Conservation (phyloP, 2,329 filamentous ascomycete species). For the Colletotrichum liaoningense region DNA sequence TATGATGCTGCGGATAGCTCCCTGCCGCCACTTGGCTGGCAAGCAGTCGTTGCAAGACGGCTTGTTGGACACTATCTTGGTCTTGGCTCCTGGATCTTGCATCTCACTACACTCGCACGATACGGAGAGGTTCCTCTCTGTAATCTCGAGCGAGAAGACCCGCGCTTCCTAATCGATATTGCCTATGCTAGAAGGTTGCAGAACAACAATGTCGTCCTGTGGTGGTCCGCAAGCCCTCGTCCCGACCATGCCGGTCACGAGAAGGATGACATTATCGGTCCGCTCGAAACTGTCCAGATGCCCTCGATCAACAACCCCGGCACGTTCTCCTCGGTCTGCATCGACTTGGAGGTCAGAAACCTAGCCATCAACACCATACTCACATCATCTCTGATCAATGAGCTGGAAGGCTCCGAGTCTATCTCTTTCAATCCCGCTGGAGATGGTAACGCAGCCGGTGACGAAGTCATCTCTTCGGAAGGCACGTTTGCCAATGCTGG, state of each 20-base stretch:
- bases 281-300: slow-evolving; percentile 90
- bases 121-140: slow-evolving; percentile 96
- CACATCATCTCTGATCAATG: slow-evolving; percentile 95
- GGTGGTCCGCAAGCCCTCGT: slow-evolving; percentile 90
- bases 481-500: slow-evolving; percentile 90
- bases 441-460: slow-evolving; percentile 71
- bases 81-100: slow-evolving; percentile 90
- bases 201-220: slow-evolving; percentile 91
- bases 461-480: slow-evolving; percentile 61
- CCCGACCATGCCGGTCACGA: slow-evolving; percentile 98
- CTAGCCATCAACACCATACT: slow-evolving; percentile 98
- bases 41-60: slow-evolving; percentile 86
- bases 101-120: slow-evolving; percentile 86
- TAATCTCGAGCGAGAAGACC: slow-evolving; percentile 94
- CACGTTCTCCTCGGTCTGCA: slow-evolving; percentile 95
- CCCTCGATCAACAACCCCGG: slow-evolving; percentile 93
- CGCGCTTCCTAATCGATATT: slow-evolving; percentile 93
- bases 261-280: slow-evolving; percentile 85
- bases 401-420: slow-evolving; percentile 90
- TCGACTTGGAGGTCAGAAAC: slow-evolving; percentile 93
- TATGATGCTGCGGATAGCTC: slow-evolving; percentile 87
- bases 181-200: slow-evolving; percentile 92
- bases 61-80: slow-evolving; percentile 91
- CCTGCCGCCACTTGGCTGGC: slow-evolving; percentile 93
- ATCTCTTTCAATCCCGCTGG: slow-evolving; percentile 85